These are phyloP conservation scores for Ganoderma sp. DNA, from an alignment of 1,284 basidiomycete genomes.

Conservation along the genomic window DNA sequence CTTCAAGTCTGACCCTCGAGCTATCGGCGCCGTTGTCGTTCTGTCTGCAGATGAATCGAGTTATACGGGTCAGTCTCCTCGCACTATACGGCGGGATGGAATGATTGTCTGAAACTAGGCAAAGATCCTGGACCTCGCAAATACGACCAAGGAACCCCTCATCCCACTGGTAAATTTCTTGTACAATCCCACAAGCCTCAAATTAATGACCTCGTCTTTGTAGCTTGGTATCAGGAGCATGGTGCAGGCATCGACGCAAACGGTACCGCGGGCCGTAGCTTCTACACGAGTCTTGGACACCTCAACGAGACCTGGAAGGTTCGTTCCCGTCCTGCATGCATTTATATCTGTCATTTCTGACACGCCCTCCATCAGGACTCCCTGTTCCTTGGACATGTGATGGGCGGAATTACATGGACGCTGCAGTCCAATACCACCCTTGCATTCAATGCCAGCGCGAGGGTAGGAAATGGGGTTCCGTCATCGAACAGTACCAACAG, in stretches of 20 bases:
- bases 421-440: slow-evolving; percentile 65
- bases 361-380: slow-evolving; percentile 49
- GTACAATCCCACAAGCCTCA: neutral
- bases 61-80: slow-evolving; percentile 54
- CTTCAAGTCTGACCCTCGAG: slow-evolving; percentile 77
- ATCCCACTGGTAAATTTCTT: slow-evolving; percentile 57
- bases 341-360: neutral
- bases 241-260: slow-evolving; percentile 60
- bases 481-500: neutral
- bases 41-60: slow-evolving; percentile 73
- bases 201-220: neutral
- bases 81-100: neutral
- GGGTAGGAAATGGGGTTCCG: slow-evolving; percentile 22
- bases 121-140: slow-evolving; percentile 56
- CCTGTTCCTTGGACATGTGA: slow-evolving; percentile 70
- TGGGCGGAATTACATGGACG: slow-evolving; percentile 77
- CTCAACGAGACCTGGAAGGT: slow-evolving; percentile 73
- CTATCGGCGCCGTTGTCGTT: slow-evolving; percentile 67
- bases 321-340: slow-evolving; percentile 24
- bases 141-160: slow-evolving; percentile 65
- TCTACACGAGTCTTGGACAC: slow-evolving; percentile 83
- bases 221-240: slow-evolving; percentile 82
- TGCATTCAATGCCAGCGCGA: slow-evolving; percentile 55
- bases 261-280: slow-evolving; percentile 70
- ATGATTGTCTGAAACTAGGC: neutral